A percentile compares a stretch with the other conserved stretches of the same genome.
Conservation (phyloP, 2,329 filamentous ascomycete genomes). For the Epichloe sibirici region DNA sequence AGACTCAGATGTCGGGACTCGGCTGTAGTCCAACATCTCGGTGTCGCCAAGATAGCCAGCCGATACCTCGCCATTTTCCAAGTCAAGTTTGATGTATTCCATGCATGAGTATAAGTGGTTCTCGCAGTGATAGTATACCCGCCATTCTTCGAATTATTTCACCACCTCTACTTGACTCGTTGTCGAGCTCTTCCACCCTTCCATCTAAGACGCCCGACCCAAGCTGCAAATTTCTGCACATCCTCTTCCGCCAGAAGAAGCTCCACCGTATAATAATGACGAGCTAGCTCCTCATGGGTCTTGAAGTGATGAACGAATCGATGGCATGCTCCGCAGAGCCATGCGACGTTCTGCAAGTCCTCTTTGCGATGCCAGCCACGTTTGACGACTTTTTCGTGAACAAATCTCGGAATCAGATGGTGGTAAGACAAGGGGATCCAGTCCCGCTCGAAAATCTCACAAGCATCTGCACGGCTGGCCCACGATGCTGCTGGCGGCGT, state of each 20-base stretch:
- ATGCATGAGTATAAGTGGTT: neutral
- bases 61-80: no score
- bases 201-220: slow-evolving; percentile 66
- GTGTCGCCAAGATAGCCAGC: no score
- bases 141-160: no score
- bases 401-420: slow-evolving; percentile 68
- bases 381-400: slow-evolving; percentile 65
- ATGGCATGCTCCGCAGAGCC: slow-evolving; percentile 78
- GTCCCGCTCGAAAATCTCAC: slow-evolving; percentile 64
- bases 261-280: slow-evolving; percentile 61
- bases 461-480: slow-evolving; percentile 43
- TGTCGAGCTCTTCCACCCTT: slow-evolving; percentile 31
- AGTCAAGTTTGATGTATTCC: no score
- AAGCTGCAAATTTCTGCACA: slow-evolving; percentile 56
- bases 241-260: slow-evolving; percentile 57
- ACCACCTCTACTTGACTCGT: neutral
- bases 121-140: neutral
- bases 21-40: no score
- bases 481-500: slow-evolving; percentile 52
- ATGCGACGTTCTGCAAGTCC: slow-evolving; percentile 68
- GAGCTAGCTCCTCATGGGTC: slow-evolving; percentile 65
- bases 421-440: slow-evolving; percentile 75
- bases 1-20: no score
- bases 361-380: slow-evolving; percentile 68
- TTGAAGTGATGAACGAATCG: slow-evolving; percentile 67